These are phyloP conservation scores for Moniliophthora roreri DNA, from an alignment of 1,284 basidiomycete genomes.

Conservation along the genomic window DNA sequence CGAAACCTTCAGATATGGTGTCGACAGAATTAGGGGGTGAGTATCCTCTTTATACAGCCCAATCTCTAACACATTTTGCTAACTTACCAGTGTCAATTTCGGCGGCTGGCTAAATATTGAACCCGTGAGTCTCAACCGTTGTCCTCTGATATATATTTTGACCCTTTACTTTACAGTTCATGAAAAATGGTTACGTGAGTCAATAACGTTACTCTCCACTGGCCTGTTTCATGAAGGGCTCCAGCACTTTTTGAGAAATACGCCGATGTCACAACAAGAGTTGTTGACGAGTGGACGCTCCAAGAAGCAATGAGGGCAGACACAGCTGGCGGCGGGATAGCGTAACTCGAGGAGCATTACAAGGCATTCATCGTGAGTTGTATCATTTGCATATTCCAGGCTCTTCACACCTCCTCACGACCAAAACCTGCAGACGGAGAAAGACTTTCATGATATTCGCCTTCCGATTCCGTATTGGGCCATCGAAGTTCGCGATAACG, in stretches of 20 bases:
- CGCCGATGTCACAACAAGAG: conserved; percentile 22
- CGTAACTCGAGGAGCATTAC: conserved; percentile 70
- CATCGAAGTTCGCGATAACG: conserved; percentile 49
- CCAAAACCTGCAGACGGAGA: conserved; percentile 54
- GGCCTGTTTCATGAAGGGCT: conserved; percentile 50
- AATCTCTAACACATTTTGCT: too few species aligned
- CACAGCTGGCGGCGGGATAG: conserved; percentile 47
- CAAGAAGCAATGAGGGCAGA: conserved; percentile 46
- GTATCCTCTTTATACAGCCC: conserved; percentile 16
- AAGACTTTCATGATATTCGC: conserved; percentile 75
- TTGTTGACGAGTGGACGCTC: conserved; percentile 61
- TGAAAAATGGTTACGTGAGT: too few species aligned
- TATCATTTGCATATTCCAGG: conserved; percentile 18
- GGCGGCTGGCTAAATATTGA: conserved; percentile 57
- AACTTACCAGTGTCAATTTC: conserved; percentile 50
- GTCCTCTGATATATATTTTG: too few species aligned
- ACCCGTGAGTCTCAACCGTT: conserved; percentile 39
- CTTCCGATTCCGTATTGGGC: conserved; percentile 74
- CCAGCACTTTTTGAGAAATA: conserved; percentile 55
- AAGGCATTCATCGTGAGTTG: conserved; percentile 64
- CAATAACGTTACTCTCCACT: too few species aligned
- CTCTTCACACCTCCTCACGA: background rate
- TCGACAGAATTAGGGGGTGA: conserved; percentile 63
- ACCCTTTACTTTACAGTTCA: too few species aligned
- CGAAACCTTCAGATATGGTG: conserved; percentile 69